phyloP scores from a whole-genome alignment of 352 stramenopile species.

The Pythium aquatile region DNA sequence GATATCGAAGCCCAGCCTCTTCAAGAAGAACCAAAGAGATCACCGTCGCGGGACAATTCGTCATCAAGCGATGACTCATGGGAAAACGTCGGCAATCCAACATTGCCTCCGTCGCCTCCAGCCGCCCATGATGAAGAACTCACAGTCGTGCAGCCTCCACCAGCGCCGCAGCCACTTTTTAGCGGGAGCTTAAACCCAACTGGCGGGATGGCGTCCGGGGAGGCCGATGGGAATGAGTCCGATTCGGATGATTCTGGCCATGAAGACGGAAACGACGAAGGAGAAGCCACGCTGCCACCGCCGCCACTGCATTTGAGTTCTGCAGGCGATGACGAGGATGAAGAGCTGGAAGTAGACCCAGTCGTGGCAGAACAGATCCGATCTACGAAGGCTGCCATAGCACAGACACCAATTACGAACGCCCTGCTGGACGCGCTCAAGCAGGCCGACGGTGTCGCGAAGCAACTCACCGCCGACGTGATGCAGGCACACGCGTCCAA shows the following conservation, averaged over 20 bases:
- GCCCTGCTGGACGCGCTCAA: conserved; percentile 15
- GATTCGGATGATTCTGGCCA: conserved; percentile 20
- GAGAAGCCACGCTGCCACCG: neutral
- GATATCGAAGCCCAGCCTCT: neutral
- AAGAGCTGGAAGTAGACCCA: conserved; percentile 29
- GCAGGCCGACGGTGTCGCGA: neutral
- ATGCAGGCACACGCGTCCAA: conserved; percentile 12
- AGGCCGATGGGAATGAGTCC: neutral
- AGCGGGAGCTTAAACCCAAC: conserved; percentile 15
- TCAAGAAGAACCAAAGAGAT: neutral
- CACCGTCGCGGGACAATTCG: neutral
- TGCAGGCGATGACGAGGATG: conserved; percentile 11
- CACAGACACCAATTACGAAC: neutral
- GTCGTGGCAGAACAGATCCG: conserved; percentile 21
- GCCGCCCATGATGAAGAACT: neutral
- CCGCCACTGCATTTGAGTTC: conserved; percentile 1
- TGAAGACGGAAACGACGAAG: conserved; percentile 11
- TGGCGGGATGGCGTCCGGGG: neutral
- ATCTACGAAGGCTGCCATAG: neutral
- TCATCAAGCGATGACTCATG: conserved; percentile 2
- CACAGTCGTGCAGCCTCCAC: neutral
- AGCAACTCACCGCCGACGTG: conserved; percentile 3
- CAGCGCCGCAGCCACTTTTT: conserved; percentile 13
- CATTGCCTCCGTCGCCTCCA: neutral
- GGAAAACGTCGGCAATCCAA: neutral